phyloP scores from a whole-genome alignment of 2,329 filamentous ascomycete genomes.

The Polychaeton citri region DNA sequence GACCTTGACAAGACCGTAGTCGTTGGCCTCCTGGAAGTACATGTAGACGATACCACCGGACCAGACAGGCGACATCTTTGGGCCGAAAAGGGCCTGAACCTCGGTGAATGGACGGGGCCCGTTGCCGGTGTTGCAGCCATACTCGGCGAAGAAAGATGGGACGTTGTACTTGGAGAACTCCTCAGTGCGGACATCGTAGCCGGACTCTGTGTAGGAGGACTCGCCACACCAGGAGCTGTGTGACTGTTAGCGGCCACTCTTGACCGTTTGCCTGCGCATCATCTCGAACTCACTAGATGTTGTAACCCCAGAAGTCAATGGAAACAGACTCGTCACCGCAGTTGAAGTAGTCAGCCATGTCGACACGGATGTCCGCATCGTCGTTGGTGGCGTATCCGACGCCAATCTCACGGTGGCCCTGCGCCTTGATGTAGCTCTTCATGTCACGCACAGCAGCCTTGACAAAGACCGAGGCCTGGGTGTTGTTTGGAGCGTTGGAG shows the following conservation, averaged over 20 bases:
- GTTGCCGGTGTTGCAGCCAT: constrained; percentile 72
- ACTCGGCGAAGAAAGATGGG: constrained; percentile 96
- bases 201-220: constrained; percentile 61
- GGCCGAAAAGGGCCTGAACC: constrained; percentile 65
- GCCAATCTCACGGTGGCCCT: constrained; percentile 64
- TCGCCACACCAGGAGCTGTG: constrained; percentile 76
- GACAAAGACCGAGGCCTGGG: constrained; percentile 79
- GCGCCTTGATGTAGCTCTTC: constrained; percentile 81
- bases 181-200: constrained; percentile 67
- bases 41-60: constrained; percentile 98
- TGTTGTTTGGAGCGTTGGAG: constrained; percentile 79
- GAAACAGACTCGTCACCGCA: constrained; percentile 54
- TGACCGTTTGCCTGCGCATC: no score
- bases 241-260: no score
- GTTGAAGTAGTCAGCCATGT: constrained; percentile 89
- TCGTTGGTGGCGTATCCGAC: constrained; percentile 96
- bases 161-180: constrained; percentile 86
- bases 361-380: constrained; percentile 64
- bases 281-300: constrained; percentile 64
- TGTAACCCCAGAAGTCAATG: constrained; percentile 99
- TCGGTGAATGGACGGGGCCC: constrained; percentile 68
- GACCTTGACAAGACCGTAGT: constrained; percentile 68
- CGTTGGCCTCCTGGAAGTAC: constrained; percentile 86
- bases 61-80: constrained; percentile 74
- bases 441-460: constrained; percentile 95